Evolutionary conservation across 2,329 filamentous ascomycete genomes (phyloP).

Genomic region (Laburnicola sp.): DNA sequence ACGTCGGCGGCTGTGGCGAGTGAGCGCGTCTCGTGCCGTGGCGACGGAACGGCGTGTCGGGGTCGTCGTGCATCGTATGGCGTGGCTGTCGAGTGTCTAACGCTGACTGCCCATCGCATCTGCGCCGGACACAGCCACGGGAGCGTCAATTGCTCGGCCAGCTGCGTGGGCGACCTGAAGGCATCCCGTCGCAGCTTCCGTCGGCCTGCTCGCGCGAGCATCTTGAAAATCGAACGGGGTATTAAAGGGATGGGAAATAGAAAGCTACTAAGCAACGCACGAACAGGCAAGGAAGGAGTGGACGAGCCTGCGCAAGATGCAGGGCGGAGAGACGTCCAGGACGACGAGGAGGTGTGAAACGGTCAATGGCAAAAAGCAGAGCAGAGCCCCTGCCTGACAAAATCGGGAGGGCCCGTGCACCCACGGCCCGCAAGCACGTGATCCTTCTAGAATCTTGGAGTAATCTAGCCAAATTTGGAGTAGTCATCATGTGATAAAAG

Average conservation of each 20-base stretch:
- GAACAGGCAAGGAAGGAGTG: conserved; percentile 13
- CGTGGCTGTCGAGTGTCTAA: conserved; percentile 15
- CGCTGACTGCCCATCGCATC: conserved; percentile 39
- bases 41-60: conserved; percentile 21
- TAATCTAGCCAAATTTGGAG: too few relatives aligned
- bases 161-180: conserved; percentile 26
- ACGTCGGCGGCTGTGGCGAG: conserved; percentile 49
- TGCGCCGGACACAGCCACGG: conserved; percentile 60
- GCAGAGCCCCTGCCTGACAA: conserved; percentile 3
- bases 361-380: background rate
- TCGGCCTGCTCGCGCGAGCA: conserved; percentile 43
- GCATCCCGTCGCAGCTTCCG: conserved; percentile 41
- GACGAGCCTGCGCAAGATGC: conserved; percentile 9
- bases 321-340: conserved; percentile 1
- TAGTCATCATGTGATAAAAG: too few relatives aligned
- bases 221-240: conserved; percentile 17
- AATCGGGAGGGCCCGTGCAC: too few relatives aligned
- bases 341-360: background rate
- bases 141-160: conserved; percentile 56
- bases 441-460: too few relatives aligned
- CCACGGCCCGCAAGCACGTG: too few relatives aligned
- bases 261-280: conserved; percentile 10
- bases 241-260: conserved; percentile 14
- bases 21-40: conserved; percentile 37
- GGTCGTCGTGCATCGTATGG: conserved; percentile 23